These are phyloP conservation scores for Exophiala bonariae DNA, from an alignment of 2,329 filamentous ascomycete genomes.

Conservation along the genomic window DNA sequence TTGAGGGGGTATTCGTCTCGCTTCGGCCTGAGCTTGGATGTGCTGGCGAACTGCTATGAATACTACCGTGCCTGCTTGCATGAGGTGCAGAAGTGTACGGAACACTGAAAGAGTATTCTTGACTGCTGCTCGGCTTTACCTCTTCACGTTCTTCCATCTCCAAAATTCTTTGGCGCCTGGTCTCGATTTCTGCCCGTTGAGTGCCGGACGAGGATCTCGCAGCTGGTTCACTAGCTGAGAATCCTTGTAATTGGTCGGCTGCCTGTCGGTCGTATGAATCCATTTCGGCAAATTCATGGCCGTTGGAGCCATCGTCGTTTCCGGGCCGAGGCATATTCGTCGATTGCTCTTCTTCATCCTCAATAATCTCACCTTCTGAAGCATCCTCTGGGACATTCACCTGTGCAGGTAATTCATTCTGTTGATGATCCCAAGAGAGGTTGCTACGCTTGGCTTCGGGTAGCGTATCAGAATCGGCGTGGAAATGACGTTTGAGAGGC, in stretches of 20 bases:
- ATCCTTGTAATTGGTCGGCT: neutral
- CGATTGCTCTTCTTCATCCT: constrained; percentile 12
- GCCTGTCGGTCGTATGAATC: constrained; percentile 33
- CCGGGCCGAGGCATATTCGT: constrained; percentile 3
- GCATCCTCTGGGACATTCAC: constrained; percentile 7
- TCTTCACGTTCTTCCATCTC: constrained; percentile 48
- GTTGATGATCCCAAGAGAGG: too few relatives aligned
- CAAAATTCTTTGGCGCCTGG: constrained; percentile 50
- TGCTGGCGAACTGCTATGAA: too few relatives aligned
- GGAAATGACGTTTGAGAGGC: neutral
- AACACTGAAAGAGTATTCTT: constrained; percentile 36
- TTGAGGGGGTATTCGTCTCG: too few relatives aligned
- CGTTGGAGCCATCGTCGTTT: too few relatives aligned
- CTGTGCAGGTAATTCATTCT: constrained; percentile 8
- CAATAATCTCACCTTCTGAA: constrained; percentile 22
- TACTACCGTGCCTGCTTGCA: constrained; percentile 1
- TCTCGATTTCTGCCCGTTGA: constrained; percentile 50
- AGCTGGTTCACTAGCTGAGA: constrained; percentile 28
- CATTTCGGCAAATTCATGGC: constrained; percentile 21
- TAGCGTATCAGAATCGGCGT: too few relatives aligned
- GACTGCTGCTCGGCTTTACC: constrained; percentile 39
- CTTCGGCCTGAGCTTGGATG: too few relatives aligned
- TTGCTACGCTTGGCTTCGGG: too few relatives aligned
- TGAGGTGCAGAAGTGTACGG: constrained; percentile 25
- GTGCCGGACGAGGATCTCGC: constrained; percentile 43